Evolutionary conservation across 768 basidiomycete species (phyloP).

Genomic region (Xerocomus potaroensis): DNA sequence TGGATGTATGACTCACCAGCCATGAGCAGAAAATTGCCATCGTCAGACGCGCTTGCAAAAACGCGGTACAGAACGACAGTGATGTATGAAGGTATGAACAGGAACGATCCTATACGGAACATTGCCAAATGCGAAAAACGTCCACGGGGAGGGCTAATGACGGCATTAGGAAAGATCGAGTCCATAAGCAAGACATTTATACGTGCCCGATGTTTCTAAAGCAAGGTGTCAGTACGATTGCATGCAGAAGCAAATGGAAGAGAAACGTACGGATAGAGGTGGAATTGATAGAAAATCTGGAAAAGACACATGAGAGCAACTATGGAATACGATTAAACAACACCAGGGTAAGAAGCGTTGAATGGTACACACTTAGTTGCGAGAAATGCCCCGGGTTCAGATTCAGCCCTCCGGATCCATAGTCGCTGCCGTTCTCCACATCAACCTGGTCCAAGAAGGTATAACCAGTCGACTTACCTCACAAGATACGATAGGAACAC

Average conservation of each 20-base stretch:
- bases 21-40: conserved; percentile 81
- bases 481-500: conserved; percentile 90
- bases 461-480: conserved; percentile 16
- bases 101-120: conserved; percentile 82
- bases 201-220: conserved; percentile 62
- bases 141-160: conserved; percentile 66
- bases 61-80: conserved; percentile 69
- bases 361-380: conserved; percentile 63
- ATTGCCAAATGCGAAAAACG: conserved; percentile 82
- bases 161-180: conserved; percentile 6
- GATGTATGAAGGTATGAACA: conserved; percentile 90
- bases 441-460: neutral
- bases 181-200: neutral
- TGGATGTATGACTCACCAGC: conserved; percentile 44
- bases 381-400: conserved; percentile 91
- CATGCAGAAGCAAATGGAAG: neutral
- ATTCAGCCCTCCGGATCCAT: conserved; percentile 83
- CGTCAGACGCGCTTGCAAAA: conserved; percentile 64
- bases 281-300: conserved; percentile 89
- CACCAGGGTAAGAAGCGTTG: conserved; percentile 1
- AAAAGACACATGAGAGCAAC: conserved; percentile 93
- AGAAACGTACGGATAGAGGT: conserved; percentile 75
- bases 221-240: neutral
- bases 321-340: conserved; percentile 26
- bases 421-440: conserved; percentile 48